Conservation (phyloP, 1,139 yeast species). For the Schwanniomyces etchellsii region DNA sequence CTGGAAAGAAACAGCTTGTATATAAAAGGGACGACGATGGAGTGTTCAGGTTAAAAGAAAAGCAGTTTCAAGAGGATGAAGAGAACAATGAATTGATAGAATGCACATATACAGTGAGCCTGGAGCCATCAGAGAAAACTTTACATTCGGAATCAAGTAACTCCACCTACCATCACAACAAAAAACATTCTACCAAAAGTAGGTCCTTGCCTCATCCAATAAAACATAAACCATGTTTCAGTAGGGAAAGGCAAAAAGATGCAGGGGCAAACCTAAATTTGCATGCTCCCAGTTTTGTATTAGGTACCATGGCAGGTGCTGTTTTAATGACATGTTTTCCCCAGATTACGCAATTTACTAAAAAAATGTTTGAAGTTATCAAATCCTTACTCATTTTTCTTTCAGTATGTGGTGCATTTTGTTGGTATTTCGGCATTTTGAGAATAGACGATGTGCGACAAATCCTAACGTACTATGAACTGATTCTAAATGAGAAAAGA, state of each 20-base stretch:
- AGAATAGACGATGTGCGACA: slow-evolving; percentile 12
- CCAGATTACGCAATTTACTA: slow-evolving; percentile 15
- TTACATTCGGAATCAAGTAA: neutral
- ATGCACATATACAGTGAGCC: slow-evolving; percentile 19
- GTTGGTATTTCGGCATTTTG: slow-evolving; percentile 29
- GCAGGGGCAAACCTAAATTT: slow-evolving; percentile 7
- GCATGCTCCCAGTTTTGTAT: slow-evolving; percentile 27
- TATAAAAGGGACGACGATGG: slow-evolving; percentile 41
- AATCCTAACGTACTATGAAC: slow-evolving; percentile 6
- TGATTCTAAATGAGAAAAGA: slow-evolving; percentile 3
- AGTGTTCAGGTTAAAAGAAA: slow-evolving; percentile 29
- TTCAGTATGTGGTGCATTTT: slow-evolving; percentile 17
- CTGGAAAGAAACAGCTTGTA: slow-evolving; percentile 24
- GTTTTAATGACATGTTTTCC: slow-evolving; percentile 17
- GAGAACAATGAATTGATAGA: slow-evolving; percentile 25
- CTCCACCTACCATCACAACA: neutral
- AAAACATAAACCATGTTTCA: too few relatives aligned
- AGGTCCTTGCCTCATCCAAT: neutral
- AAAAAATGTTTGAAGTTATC: slow-evolving; percentile 14
- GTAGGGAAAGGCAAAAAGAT: neutral
- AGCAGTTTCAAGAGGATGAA: slow-evolving; percentile 19
- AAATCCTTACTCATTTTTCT: slow-evolving; percentile 23
- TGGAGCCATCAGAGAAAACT: slow-evolving; percentile 6
- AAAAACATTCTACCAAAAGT: neutral
- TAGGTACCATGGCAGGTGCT: slow-evolving; percentile 23